These are phyloP conservation scores for Geotrichum macrosporum DNA, from an alignment of 1,139 yeast species.

Conservation along the genomic window DNA sequence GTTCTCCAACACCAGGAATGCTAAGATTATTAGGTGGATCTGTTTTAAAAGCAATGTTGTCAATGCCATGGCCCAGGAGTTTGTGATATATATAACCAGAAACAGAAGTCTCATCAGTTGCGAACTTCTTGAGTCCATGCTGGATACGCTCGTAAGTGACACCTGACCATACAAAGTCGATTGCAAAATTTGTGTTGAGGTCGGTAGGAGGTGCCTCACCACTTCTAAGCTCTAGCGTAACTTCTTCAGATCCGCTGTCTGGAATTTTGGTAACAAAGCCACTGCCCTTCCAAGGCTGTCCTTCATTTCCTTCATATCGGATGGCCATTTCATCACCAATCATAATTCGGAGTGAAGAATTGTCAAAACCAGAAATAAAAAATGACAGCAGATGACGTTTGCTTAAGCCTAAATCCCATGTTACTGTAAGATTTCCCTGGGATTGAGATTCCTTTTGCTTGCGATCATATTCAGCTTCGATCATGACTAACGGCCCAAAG, in stretches of 20 bases:
- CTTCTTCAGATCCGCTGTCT: conserved; percentile 60
- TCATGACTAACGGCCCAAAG: conserved; percentile 76
- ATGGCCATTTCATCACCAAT: conserved; percentile 80
- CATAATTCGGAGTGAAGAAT: conserved; percentile 65
- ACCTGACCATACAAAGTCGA: conserved; percentile 89
- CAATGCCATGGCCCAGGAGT: conserved; percentile 76
- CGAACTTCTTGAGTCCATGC: conserved; percentile 66
- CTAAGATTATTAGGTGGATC: conserved; percentile 54
- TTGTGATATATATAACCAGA: conserved; percentile 76
- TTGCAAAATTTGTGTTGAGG: conserved; percentile 64
- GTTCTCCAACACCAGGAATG: conserved; percentile 60
- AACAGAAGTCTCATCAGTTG: conserved; percentile 64
- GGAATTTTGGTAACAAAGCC: conserved; percentile 77
- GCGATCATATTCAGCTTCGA: conserved; percentile 78
- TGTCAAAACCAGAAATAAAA: conserved; percentile 61
- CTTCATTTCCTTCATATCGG: conserved; percentile 32
- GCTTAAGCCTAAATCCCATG: conserved; percentile 69
- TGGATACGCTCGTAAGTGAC: conserved; percentile 83
- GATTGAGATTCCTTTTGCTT: conserved; percentile 74
- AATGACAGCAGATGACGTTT: conserved; percentile 68
- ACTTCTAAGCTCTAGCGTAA: conserved; percentile 63
- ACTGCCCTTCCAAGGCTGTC: conserved; percentile 57
- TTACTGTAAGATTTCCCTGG: conserved; percentile 65
- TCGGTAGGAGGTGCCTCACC: conserved; percentile 55
- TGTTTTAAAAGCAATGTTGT: conserved; percentile 41